Base-by-base conservation (phyloP, 768 basidiomycete genomes). In the Cystobasidium tubakii region DNA sequence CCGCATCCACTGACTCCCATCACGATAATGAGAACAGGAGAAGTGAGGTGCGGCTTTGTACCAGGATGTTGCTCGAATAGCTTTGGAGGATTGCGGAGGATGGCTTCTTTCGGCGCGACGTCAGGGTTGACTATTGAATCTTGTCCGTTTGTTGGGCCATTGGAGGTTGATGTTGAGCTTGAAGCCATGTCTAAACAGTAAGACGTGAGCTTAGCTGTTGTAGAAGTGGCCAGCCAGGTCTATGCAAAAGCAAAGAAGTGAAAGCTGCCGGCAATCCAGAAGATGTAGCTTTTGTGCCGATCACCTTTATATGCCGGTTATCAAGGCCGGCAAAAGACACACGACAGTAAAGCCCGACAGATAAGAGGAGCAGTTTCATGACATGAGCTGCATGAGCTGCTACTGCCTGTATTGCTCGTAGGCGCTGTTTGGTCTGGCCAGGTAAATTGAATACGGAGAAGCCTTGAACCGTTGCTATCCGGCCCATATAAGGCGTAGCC, bases 1-100 rank as follows among this genome's bases (percentile, higher is more conserved):
- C 89, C 88, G 36, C 87, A 87, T 17, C 88, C 88, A 0, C 85
- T 89, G 1, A 90, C 88, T 39, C 90, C 90, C 83, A 84, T 84
- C 21, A 83, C 82, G 60, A 84, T 80, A 71, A 84, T 81, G 70
- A 83, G 50, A 2, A 75, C 77, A 13, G 79, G 78, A 4, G 55
- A 74, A 29, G 25, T 27, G 66, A 36, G 46, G 25, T 70, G 66
- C 15, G 34, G 43, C 1, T 33, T 29, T 21, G 23, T 65, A 13
- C 33, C 73, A 23, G 69, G 69, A 62, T 71, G 69, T 36, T 36
- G 27, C 34, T 71, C 54, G 55, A 71, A 71, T 53, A 71, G 25
- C 53, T 55, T 53, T 13, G 42, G 63, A 27, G 63, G 57, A 21
- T 60, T 15, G 25, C 33, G 29, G 25, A 60, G 33, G 15, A 21